phyloP scores from a whole-genome alignment of 2,329 filamentous ascomycete species.

The Epichloe aotearoae region DNA sequence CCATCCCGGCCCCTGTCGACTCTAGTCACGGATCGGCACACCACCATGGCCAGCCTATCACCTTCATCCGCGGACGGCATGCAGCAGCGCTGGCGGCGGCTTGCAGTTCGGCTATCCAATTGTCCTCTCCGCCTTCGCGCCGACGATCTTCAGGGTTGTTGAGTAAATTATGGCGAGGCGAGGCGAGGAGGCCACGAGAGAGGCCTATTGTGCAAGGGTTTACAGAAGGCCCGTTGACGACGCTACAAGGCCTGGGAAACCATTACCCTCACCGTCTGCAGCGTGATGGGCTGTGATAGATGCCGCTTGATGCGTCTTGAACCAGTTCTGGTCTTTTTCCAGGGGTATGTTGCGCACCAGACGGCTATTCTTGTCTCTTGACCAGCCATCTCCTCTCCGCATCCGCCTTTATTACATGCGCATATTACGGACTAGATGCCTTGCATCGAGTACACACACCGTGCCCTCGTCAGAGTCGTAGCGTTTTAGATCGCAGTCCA shows the following conservation, averaged over 20 bases:
- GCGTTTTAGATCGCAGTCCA: neutral
- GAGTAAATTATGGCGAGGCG: neutral
- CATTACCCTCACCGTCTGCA: neutral
- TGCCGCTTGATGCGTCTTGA: conserved; percentile 1
- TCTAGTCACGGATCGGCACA: neutral
- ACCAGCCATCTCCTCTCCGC: neutral
- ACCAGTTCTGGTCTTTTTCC: neutral
- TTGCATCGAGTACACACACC: neutral
- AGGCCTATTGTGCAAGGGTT: neutral
- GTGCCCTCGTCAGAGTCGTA: neutral
- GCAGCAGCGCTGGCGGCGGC: conserved; percentile 8
- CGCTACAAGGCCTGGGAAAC: neutral
- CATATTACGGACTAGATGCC: neutral
- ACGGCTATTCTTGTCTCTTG: neutral
- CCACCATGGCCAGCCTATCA: conserved; percentile 5
- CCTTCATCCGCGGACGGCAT: conserved; percentile 1
- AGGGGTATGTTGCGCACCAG: neutral
- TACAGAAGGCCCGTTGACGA: neutral
- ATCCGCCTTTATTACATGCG: neutral
- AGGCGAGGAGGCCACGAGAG: neutral
- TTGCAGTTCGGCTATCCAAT: conserved; percentile 10
- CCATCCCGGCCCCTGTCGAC: neutral
- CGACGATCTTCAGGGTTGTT: neutral
- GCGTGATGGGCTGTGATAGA: conserved; percentile 2
- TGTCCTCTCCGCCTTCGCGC: conserved; percentile 8